Conservation (phyloP, 768 basidiomycete species). For the Plicaturopsis crispa region DNA sequence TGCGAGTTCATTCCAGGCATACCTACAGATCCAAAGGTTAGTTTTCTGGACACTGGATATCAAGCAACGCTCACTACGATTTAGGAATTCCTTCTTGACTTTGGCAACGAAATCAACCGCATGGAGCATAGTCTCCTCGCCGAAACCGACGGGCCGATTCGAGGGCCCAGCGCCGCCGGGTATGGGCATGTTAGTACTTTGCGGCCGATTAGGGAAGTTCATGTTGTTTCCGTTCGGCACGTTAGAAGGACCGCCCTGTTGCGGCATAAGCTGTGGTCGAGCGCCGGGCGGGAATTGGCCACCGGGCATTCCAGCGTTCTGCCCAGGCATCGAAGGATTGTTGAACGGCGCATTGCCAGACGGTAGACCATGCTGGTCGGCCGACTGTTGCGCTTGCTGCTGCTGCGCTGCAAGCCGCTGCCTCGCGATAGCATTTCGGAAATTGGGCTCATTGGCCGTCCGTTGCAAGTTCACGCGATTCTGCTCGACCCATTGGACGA, state of each 20-base stretch:
- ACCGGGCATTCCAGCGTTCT: no score
- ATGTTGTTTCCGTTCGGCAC: no score
- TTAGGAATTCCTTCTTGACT: conserved; percentile 25
- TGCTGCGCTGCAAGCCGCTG: conserved; percentile 19
- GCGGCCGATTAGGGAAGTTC: no score
- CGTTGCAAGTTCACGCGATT: conserved; percentile 43
- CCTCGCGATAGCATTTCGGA: conserved; percentile 22
- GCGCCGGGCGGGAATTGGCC: not conserved
- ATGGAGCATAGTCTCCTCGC: conserved; percentile 26
- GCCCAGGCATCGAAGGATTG: no score
- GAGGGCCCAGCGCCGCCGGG: no score
- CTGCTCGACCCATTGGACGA: conserved; percentile 51
- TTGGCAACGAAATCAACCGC: conserved; percentile 20
- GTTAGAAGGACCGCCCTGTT: not conserved
- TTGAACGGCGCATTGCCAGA: no score
- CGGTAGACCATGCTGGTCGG: no score
- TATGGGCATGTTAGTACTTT: no score
- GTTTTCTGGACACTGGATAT: conserved; percentile 5
- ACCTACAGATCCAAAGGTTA: conserved; percentile 23
- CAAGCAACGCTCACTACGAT: conserved; percentile 17
- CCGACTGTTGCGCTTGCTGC: conserved; percentile 15
- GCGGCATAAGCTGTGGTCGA: not conserved
- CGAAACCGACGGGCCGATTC: conserved; percentile 13
- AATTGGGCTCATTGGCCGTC: conserved; percentile 23
- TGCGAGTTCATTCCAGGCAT: conserved; percentile 24